Conservation (phyloP, 1,284 basidiomycete genomes). For the Ceratobasidium papillatum region DNA sequence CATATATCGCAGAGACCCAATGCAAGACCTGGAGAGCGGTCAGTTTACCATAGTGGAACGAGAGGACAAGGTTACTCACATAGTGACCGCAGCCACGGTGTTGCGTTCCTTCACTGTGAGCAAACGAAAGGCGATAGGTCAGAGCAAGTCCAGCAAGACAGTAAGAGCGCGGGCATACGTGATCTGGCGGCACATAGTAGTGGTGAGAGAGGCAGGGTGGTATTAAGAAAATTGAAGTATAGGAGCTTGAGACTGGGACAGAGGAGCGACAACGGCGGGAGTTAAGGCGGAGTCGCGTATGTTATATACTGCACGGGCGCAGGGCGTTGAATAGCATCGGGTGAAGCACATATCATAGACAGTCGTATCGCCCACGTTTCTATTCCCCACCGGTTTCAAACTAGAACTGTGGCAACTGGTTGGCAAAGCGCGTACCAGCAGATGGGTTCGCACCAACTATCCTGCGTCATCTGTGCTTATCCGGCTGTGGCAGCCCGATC, state of each 20-base stretch:
- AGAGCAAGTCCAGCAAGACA: not conserved
- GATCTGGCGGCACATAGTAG: conserved; percentile 45
- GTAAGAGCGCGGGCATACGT: conserved; percentile 41
- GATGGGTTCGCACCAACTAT: conserved; percentile 25
- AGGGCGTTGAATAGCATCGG: not conserved
- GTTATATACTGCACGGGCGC: conserved; percentile 23
- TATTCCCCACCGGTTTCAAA: conserved; percentile 9
- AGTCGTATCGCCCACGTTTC: no score
- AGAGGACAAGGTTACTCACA: conserved; percentile 54
- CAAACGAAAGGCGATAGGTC: conserved; percentile 8
- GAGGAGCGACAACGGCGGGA: conserved; percentile 1
- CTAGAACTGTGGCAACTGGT: not conserved
- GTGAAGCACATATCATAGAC: no score
- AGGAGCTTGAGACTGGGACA: not conserved
- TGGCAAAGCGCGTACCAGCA: not conserved
- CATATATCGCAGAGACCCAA: conserved; percentile 39
- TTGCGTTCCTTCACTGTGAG: conserved; percentile 73
- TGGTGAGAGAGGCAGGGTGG: not conserved
- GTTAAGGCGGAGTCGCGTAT: conserved; percentile 12
- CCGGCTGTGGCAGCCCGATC: conserved; percentile 12
- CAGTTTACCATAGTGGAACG: conserved; percentile 22
- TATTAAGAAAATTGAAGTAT: not conserved
- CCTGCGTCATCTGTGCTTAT: conserved; percentile 13
- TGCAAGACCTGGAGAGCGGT: conserved; percentile 17
- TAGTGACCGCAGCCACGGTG: conserved; percentile 70